phyloP scores from a whole-genome alignment of 371 early-diverging fungal species.

The Syncephalis plumigaleata region DNA sequence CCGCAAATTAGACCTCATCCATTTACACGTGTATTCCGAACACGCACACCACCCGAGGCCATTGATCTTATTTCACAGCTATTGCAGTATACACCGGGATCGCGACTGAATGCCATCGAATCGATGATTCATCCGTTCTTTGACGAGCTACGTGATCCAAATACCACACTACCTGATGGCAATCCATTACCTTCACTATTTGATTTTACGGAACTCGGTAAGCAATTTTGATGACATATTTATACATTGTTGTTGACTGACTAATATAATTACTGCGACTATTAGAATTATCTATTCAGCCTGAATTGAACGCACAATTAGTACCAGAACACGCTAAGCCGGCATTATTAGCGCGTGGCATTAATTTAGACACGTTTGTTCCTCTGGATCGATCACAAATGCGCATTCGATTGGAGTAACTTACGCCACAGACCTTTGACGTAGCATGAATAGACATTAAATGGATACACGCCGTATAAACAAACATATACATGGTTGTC shows the following conservation, averaged over 20 bases:
- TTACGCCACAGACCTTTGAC: too few species aligned
- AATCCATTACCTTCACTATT: conserved; percentile 75
- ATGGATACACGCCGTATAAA: too few species aligned
- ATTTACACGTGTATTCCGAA: conserved; percentile 73
- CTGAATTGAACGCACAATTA: conserved; percentile 42
- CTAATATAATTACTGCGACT: not conserved
- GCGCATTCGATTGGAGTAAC: not conserved
- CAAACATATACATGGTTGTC: too few species aligned
- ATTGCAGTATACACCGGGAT: conserved; percentile 87
- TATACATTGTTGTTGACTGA: not conserved
- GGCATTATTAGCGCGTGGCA: conserved; percentile 18
- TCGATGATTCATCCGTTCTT: conserved; percentile 95
- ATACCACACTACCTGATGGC: conserved; percentile 58
- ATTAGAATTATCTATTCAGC: conserved; percentile 60
- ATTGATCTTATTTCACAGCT: conserved; percentile 74
- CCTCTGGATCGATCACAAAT: not conserved
- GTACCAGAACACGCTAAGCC: conserved; percentile 51
- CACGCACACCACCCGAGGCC: conserved; percentile 71
- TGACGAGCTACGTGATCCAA: conserved; percentile 80
- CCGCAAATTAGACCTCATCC: conserved; percentile 93
- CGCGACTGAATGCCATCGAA: conserved; percentile 82
- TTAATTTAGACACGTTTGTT: not conserved
- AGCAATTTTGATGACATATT: not conserved
- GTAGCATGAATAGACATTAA: too few species aligned
- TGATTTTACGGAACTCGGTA: conserved; percentile 75